phyloP scores from a whole-genome alignment of 345 rosid genomes.

The Turritis glabra region DNA sequence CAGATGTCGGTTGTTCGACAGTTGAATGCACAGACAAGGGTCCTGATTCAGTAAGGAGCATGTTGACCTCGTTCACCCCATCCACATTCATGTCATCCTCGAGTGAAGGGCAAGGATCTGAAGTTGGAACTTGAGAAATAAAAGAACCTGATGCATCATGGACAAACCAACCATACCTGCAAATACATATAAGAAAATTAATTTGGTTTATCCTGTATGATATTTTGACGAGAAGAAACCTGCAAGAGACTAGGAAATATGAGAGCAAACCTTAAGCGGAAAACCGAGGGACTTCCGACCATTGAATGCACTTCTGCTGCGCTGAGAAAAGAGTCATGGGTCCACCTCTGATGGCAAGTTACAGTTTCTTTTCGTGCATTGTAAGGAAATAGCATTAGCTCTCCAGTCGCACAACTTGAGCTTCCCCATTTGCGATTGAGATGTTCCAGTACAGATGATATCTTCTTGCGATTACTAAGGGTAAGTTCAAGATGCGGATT shows the following conservation, averaged over 20 bases:
- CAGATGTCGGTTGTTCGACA: constrained; percentile 40
- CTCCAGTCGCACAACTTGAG: constrained; percentile 80
- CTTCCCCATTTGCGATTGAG: constrained; percentile 93
- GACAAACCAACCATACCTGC: constrained; percentile 98
- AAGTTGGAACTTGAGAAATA: constrained; percentile 43
- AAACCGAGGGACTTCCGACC: constrained; percentile 74
- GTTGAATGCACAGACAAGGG: constrained; percentile 39
- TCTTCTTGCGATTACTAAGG: constrained; percentile 88
- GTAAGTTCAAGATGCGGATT: constrained; percentile 98
- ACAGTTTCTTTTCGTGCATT: constrained; percentile 63
- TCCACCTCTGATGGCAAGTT: constrained; percentile 68
- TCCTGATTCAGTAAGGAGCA: constrained; percentile 41
- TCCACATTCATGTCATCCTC: constrained; percentile 44
- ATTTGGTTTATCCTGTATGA: constrained; percentile 22
- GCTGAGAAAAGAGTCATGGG: constrained; percentile 62
- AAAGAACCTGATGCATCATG: constrained; percentile 43
- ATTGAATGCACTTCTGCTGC: constrained; percentile 76
- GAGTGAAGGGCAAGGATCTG: constrained; percentile 41
- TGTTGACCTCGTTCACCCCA: constrained; percentile 34
- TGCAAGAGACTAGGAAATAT: constrained; percentile 22
- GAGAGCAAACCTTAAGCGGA: constrained; percentile 80
- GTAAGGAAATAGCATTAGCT: constrained; percentile 82
- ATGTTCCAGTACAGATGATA: constrained; percentile 95
- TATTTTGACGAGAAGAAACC: constrained; percentile 9
- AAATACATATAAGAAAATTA: constrained; percentile 18